A percentile compares a stretch with the other conserved stretches of the same genome.
Conservation (phyloP, 805 yeast genomes). For the Teunomyces lycoperdinae region DNA sequence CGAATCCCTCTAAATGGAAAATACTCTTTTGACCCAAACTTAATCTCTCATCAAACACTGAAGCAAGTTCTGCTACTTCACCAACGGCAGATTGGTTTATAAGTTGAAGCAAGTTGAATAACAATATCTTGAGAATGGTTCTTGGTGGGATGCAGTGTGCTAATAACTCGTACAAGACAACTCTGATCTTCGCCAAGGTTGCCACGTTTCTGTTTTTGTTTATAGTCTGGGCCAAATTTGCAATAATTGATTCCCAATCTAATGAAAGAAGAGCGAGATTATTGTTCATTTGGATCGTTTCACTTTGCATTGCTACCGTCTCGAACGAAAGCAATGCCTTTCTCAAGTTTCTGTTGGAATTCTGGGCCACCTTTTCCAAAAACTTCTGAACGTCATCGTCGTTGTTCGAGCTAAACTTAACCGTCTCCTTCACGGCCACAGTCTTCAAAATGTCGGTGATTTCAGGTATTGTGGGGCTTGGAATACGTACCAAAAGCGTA, state of each 20-base stretch:
- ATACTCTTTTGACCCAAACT: constrained; percentile 85
- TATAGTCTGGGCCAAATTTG: constrained; percentile 59
- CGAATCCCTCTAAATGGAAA: constrained; percentile 92
- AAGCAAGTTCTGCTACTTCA: constrained; percentile 56
- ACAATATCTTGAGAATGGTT: constrained; percentile 60
- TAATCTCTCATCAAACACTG: constrained; percentile 80
- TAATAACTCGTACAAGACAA: constrained; percentile 74
- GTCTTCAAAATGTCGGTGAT: constrained; percentile 51
- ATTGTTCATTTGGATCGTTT: constrained; percentile 37
- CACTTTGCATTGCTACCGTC: constrained; percentile 72
- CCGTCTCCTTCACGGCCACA: constrained; percentile 56
- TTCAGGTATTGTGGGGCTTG: constrained; percentile 71
- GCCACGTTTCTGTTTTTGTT: constrained; percentile 63
- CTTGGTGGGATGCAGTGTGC: constrained; percentile 94
- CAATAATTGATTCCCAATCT: constrained; percentile 88
- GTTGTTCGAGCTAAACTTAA: constrained; percentile 40
- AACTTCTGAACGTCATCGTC: constrained; percentile 31
- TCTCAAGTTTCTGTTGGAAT: constrained; percentile 71
- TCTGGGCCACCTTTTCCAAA: constrained; percentile 50
- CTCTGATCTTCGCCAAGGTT: constrained; percentile 56
- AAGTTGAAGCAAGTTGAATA: constrained; percentile 42
- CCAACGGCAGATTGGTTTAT: constrained; percentile 26
- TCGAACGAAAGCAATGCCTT: constrained; percentile 77
- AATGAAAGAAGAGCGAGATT: constrained; percentile 58
- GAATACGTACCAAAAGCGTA: constrained; percentile 80